Base-by-base conservation (phyloP, 73 alveolate genomes). In the Paramecium caudatum region DNA sequence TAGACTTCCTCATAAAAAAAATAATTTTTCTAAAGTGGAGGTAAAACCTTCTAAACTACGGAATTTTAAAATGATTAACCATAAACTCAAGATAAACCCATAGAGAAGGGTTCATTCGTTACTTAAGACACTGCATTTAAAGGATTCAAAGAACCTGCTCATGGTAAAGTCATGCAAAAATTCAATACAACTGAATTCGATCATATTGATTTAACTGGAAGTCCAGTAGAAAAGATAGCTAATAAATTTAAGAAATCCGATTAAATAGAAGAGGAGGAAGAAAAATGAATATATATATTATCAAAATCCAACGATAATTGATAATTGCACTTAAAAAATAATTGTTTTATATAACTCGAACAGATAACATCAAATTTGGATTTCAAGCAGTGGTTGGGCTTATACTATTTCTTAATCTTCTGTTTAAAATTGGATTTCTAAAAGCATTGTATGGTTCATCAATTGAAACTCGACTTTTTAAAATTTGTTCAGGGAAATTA, bases 101-200 rank as follows among this genome's bases (percentile, higher is more conserved):
- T 37, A 3, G 50, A 68, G 0, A 68, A 68, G 13, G 84, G 84
- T 1, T 68, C 84, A 10, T 68, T 68, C 50, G 50, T 68, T 3
- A 68, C 84, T 3, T 17, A 68, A 34, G 84, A 68, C 16, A 25
- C 48, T 68, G 84, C 84, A 68, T 68, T 68, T 25, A 68, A 68
- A 37, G 84, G 84, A 68, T 68, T 34, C 0, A 68, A 68, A 6
- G 50, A 32, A 68, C 50, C 47, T 6, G 3, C 25, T 25, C 50
- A 68, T 34, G 32, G 36, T 1, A 68, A 68, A 68, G 21, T 34
- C 2, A 68, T 68, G 84, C n/a, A 68, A 37, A 68, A 68, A 68
- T 68, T 68, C 84, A 68, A 68, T 68, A 68, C 84, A 32, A 68
- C 84, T 13, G 84, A 68, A 68, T 68, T 68, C 16, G 84, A 68